Percentiles rank a stretch among this genome's conserved stretches.
phyloP scores from a whole-genome alignment of 2,329 filamentous ascomycete species.

The Pleurostoma richardsiae region DNA sequence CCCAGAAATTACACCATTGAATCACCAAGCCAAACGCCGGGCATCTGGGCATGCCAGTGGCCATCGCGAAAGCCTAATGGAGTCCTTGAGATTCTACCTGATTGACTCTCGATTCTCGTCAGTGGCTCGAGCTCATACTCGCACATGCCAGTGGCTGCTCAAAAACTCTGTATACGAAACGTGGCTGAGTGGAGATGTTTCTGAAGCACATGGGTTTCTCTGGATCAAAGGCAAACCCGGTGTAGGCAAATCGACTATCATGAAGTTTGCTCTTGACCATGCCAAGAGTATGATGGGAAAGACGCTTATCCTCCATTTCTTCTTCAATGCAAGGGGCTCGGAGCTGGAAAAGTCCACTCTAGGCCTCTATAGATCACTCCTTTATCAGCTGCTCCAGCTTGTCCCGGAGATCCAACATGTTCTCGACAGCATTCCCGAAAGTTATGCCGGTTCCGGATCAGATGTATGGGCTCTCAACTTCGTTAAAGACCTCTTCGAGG shows the following conservation, averaged over 20 bases:
- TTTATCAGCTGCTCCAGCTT: slow-evolving; percentile 35
- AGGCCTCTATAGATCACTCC: slow-evolving; percentile 43
- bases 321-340: slow-evolving; percentile 41
- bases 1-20: too few relatives aligned
- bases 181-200: not conserved
- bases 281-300: not conserved
- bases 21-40: too few relatives aligned
- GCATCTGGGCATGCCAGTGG: not conserved
- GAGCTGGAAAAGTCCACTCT: slow-evolving; percentile 33
- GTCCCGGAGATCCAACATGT: slow-evolving; percentile 21
- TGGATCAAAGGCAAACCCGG: slow-evolving; percentile 40
- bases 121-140: not conserved
- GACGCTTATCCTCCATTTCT: slow-evolving; percentile 28
- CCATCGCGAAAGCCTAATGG: not conserved
- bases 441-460: not conserved
- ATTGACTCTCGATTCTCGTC: not conserved
- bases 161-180: not conserved
- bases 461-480: slow-evolving; percentile 4
- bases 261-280: slow-evolving; percentile 25
- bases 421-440: slow-evolving; percentile 10
- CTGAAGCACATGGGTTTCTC: slow-evolving; percentile 27
- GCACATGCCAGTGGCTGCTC: not conserved
- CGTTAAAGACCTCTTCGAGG: slow-evolving; percentile 7
- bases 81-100: not conserved
- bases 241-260: slow-evolving; percentile 36